Evolutionary conservation across 2,329 filamentous ascomycete genomes (phyloP), one percentile per base, ranked within the genome.

Genomic region (Aureobasidium zeae): DNA sequence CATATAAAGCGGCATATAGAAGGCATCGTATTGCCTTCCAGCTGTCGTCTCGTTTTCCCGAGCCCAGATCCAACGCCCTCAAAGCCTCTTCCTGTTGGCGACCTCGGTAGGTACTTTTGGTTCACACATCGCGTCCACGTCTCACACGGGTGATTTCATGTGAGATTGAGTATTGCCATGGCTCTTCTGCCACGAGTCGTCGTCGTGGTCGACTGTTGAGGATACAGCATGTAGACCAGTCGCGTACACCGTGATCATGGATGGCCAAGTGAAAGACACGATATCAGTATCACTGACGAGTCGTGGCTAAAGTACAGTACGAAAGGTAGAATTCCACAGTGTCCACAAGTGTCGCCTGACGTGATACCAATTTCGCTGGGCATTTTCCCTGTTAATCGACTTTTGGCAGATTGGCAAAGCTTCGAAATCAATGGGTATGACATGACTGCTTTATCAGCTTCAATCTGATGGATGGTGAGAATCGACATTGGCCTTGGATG

Each of bases 361-460:
- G 37, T 41, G 37, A 41, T 32, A 41, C 37, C 9, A 24, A 11
- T 19, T 28, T 31, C 37, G 19, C n/a, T n/a, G n/a, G n/a, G n/a
- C n/a, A n/a, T n/a, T n/a, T n/a, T n/a, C n/a, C n/a, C n/a, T n/a
- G n/a, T n/a, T n/a, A n/a, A n/a, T n/a, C n/a, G n/a, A n/a, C n/a
- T n/a, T n/a, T n/a, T n/a, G n/a, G n/a, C n/a, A n/a, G n/a, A n/a
- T n/a, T n/a, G n/a, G n/a, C n/a, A n/a, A n/a, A n/a, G n/a, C n/a
- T n/a, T n/a, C n/a, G n/a, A n/a, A n/a, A n/a, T n/a, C n/a, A n/a
- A n/a, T n/a, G n/a, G n/a, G n/a, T n/a, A n/a, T n/a, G n/a, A n/a
- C n/a, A n/a, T 3, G 26, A 21, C 15, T 39, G n/a, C 30, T 36
- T 29, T 38, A 26, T 30, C 28, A 41, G 17, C 37, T 41, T 25